Evolutionary conservation across 306 rosid genomes (phyloP).

Genomic region (Prunus armeniaca): DNA sequence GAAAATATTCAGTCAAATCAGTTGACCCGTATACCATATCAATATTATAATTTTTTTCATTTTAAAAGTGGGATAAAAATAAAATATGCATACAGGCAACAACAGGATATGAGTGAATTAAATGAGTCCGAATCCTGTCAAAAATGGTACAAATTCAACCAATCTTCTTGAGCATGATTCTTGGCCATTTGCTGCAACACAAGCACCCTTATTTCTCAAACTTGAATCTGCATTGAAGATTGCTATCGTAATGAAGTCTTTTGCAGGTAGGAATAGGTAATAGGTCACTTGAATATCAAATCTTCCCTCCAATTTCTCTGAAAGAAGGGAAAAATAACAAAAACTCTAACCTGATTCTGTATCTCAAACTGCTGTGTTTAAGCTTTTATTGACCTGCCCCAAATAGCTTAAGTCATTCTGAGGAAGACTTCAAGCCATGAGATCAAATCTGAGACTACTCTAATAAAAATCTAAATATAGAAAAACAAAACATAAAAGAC

Average conservation of each 20-base stretch:
- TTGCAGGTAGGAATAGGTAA: background rate
- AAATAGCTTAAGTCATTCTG: background rate
- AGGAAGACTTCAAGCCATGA: background rate
- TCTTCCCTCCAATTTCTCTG: background rate
- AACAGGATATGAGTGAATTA: background rate
- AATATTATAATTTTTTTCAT: background rate
- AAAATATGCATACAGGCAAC: background rate
- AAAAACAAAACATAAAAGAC: background rate
- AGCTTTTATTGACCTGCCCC: constrained; percentile 6
- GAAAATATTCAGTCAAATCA: background rate
- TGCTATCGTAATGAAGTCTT: background rate
- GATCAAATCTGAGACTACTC: background rate
- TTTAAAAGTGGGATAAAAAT: too few species aligned
- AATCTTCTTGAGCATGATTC: background rate
- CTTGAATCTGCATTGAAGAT: too few species aligned
- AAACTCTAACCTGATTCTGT: background rate
- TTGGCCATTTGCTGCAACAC: background rate
- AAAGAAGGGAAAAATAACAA: background rate
- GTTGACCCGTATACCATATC: background rate
- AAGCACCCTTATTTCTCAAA: background rate
- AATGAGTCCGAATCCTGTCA: background rate
- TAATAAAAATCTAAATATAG: background rate
- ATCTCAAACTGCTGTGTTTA: background rate
- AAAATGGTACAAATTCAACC: background rate
- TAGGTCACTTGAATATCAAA: background rate